Base-by-base conservation (phyloP, 148 eudicot genomes). In the Rhododendron kiyosumense region DNA sequence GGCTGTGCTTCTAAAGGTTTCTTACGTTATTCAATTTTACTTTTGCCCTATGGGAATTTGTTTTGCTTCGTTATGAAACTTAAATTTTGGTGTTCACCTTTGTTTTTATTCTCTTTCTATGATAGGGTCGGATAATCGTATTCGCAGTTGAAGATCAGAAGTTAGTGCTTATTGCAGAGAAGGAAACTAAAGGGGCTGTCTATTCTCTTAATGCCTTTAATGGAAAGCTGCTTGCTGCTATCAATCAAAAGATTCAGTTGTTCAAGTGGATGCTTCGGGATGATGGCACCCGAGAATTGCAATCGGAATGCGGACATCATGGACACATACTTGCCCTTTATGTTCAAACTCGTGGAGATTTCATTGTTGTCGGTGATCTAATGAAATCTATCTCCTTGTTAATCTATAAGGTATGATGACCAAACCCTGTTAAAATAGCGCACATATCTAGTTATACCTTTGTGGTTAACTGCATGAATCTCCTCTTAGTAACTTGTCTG, bases 181-280 rank as follows among this genome's bases (percentile, higher is more conserved):
- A 96, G 90, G 99, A 95, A 90, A 96, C 99, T 75, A 95, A 96
- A 86, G 99, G 99, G 10, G 97, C 99, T 83, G 98, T 94, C 51
- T 96, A 95, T 91, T 92, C 98, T 2, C 90, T 96, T 17, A 95
- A 95, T 90, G 92, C 98, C 81, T 96, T 96, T 88, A 96, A 95
- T 51, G 99, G 99, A 48, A 96, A 95, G 90, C 90, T 96, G 78
- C 94, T 96, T 69, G 99, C 98, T 85, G 99, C 96, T 48, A 96
- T 96, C 80, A 96, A 96, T 92, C 99, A 96, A 91, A 96, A 96
- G 89, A 96, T 96, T 87, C 98, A 94, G 88, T 90, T 96, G 85
- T 95, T 93, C 86, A 96, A 95, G 87, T 96, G 99, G 99, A 93
- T 94, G 96, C 98, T 92, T 82, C 96, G 98, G 41, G 99, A 95